Percentiles rank a stretch among this genome's conserved stretches.
These are phyloP conservation scores for Jatropha podagrica DNA, from an alignment of 441 rosid species.

Conservation along the genomic window DNA sequence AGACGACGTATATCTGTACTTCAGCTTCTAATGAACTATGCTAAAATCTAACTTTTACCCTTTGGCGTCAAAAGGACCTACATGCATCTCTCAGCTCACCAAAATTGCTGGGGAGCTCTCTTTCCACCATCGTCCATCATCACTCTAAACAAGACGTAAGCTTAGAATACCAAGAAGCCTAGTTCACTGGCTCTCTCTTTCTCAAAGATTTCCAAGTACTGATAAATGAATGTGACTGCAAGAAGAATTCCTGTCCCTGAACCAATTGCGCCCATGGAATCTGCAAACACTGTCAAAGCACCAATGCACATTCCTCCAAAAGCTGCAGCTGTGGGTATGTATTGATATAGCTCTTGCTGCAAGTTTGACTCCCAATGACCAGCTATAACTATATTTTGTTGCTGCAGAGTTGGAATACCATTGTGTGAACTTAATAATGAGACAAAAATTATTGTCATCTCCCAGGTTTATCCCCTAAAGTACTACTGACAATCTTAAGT, in stretches of 20 bases:
- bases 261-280: conserved; percentile 94
- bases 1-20: conserved; percentile 6
- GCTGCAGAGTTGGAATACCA: conserved; percentile 36
- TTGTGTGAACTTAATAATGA: no score
- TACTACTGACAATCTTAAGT: no score
- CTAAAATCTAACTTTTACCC: conserved; percentile 10
- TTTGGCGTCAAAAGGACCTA: conserved; percentile 18
- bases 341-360: conserved; percentile 81
- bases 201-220: conserved; percentile 93
- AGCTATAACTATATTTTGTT: conserved; percentile 98
- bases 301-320: conserved; percentile 86
- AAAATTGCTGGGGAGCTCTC: conserved; percentile 30
- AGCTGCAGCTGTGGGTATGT: conserved; percentile 87
- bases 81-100: conserved; percentile 26
- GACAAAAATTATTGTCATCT: no score
- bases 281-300: conserved; percentile 78
- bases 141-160: neutral
- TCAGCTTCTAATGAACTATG: conserved; percentile 3
- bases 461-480: no score
- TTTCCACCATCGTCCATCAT: conserved; percentile 3
- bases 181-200: conserved; percentile 97
- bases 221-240: conserved; percentile 89
- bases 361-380: conserved; percentile 89
- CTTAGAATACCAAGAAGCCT: conserved; percentile 69
- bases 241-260: conserved; percentile 91